These are phyloP conservation scores for Tetrahymena malaccensis DNA, from an alignment of 73 alveolate species.

Conservation along the genomic window DNA sequence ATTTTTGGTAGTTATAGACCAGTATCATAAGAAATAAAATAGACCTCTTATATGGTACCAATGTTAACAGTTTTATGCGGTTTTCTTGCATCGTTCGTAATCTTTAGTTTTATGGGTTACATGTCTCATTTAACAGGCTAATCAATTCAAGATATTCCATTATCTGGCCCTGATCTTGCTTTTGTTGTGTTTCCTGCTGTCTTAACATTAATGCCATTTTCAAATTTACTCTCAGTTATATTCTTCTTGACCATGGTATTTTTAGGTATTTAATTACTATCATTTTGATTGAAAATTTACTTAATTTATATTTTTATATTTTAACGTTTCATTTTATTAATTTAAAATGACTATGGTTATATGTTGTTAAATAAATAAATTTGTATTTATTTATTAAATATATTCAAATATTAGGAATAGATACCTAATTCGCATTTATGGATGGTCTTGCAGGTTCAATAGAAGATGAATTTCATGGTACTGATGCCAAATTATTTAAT, in stretches of 20 bases:
- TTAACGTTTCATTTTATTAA: no score
- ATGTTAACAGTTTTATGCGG: slow-evolving; percentile 42
- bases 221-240: slow-evolving; percentile 43
- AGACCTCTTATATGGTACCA: slow-evolving; percentile 33
- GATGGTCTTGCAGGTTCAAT: slow-evolving; percentile 32
- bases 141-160: slow-evolving; percentile 33
- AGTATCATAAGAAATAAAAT: slow-evolving; percentile 6
- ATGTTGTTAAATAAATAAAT: no score
- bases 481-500: neutral
- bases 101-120: slow-evolving; percentile 48
- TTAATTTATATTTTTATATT: no score
- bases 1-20: slow-evolving; percentile 38
- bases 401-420: slow-evolving; percentile 2
- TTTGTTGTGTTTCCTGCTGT: slow-evolving; percentile 57
- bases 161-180: slow-evolving; percentile 52
- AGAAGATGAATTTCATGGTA: slow-evolving; percentile 23
- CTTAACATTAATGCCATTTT: slow-evolving; percentile 27
- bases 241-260: slow-evolving; percentile 32
- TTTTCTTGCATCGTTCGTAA: slow-evolving; percentile 43
- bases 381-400: no score
- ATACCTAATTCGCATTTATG: slow-evolving; percentile 30
- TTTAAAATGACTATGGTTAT: no score
- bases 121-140: slow-evolving; percentile 1
- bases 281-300: no score
- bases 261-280: neutral